Evolutionary conservation across 306 rosid species (phyloP), one percentile per base, ranked within the genome.

Genomic region (Trifolium dubium): DNA sequence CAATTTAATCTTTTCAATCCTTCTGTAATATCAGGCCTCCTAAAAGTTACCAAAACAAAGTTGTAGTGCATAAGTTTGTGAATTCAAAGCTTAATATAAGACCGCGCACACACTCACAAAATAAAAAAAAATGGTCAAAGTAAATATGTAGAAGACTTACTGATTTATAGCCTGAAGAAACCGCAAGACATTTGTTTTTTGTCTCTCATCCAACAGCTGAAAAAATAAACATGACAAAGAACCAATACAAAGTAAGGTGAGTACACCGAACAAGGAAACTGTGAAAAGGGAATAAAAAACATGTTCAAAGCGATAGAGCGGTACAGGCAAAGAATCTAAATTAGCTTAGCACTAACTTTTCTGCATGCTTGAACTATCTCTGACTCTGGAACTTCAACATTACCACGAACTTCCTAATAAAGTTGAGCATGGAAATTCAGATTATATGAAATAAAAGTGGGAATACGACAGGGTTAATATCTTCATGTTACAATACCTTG

Each of bases 301-400:
- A 62, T 23, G 63, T 69, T 83, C 53, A 51, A 51, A 69, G 70
- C 29, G 15, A 73, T 23, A 15, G 46, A 69, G 67, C 23, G 65
- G 71, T 78, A 55, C 50, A 80, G 46, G 62, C 5, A 35, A 73
- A 40, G 13, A 67, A 62, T 34, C 73, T 74, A 72, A 83, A 62
- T 41, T 62, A 67, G 82, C 72, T 23, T 34, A 77, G 69, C 77
- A 88, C 95, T 83, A 47, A 94, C 99, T 80, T 86, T 92, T 86
- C 93, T 81, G 87, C 99, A 92, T 8, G 99, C 96, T 87, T 88
- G 96, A 78, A 92, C 99, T 73, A 92, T 88, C 84, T 94, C 97
- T 0, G 99, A 92, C 77, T 94, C 99, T 53, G 92, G 89, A 81
- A 92, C 85, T 82, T 88, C 97, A 7, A 74, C 86, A 77, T 71